Evolutionary conservation across 2,329 filamentous ascomycete species (phyloP).

Genomic region (Penicillium sp.): DNA sequence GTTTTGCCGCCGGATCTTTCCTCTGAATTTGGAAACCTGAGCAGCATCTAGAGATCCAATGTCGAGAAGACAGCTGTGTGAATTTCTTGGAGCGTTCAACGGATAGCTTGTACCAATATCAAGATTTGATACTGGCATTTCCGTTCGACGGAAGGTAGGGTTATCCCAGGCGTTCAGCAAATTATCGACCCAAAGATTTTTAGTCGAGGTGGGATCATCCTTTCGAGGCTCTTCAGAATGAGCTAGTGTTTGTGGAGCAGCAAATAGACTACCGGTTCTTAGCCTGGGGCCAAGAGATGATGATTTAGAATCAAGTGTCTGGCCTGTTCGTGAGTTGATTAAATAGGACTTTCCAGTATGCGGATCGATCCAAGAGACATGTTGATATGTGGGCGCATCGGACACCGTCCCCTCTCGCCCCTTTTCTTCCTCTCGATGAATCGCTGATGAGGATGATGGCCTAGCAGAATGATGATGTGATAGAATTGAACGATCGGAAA

Average conservation of each 20-base stretch:
- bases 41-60: slow-evolving; percentile 27
- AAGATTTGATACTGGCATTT: slow-evolving; percentile 49
- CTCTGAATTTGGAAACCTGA: slow-evolving; percentile 35
- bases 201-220: slow-evolving; percentile 8
- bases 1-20: slow-evolving; percentile 63
- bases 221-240: slow-evolving; percentile 17
- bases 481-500: no score
- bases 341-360: slow-evolving; percentile 48
- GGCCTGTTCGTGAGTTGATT: slow-evolving; percentile 41
- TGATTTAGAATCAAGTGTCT: slow-evolving; percentile 27
- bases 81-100: slow-evolving; percentile 17
- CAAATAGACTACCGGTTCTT: slow-evolving; percentile 23
- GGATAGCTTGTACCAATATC: slow-evolving; percentile 25
- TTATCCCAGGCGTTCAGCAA: slow-evolving; percentile 73
- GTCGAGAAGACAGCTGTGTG: slow-evolving; percentile 25
- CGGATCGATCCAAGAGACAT: slow-evolving; percentile 64
- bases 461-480: not conserved
- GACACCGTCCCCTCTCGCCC: not conserved
- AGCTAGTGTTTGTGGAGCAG: slow-evolving; percentile 7
- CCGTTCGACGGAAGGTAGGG: slow-evolving; percentile 67
- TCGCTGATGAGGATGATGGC: no score
- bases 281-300: slow-evolving; percentile 14
- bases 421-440: not conserved
- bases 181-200: slow-evolving; percentile 61
- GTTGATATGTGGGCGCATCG: slow-evolving; percentile 15